These are phyloP conservation scores for Ehretia macrophylla DNA, from an alignment of 257 asterid genomes.

Conservation along the genomic window DNA sequence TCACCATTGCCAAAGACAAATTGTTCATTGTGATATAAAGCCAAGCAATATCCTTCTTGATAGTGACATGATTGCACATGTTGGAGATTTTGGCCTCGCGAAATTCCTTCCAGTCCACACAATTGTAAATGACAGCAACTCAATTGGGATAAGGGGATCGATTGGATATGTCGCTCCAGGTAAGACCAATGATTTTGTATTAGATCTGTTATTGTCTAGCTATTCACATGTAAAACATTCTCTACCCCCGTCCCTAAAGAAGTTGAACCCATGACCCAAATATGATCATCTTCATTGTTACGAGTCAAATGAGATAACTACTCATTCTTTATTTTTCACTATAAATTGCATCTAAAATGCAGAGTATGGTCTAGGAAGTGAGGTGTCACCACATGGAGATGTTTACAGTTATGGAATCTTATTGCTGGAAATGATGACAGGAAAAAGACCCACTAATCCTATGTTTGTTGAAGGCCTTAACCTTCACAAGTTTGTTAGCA, in stretches of 20 bases:
- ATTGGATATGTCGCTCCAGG: conserved; percentile 25
- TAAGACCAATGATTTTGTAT: neutral
- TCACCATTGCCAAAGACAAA: neutral
- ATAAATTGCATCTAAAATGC: neutral
- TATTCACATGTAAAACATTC: no score
- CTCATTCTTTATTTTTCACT: no score
- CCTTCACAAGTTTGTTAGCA: neutral
- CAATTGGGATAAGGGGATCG: conserved; percentile 13
- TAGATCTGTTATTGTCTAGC: no score
- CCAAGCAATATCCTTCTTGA: conserved; percentile 17
- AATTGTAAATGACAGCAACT: neutral
- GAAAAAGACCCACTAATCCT: conserved; percentile 14
- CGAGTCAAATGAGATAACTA: no score
- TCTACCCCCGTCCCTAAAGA: no score
- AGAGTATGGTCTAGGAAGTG: conserved; percentile 15
- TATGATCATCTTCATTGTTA: no score
- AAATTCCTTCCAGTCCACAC: conserved; percentile 6
- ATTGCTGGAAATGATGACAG: conserved; percentile 15
- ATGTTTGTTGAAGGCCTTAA: neutral
- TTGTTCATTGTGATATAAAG: conserved; percentile 21
- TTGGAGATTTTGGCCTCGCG: conserved; percentile 20
- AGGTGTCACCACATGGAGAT: conserved; percentile 11
- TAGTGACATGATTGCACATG: conserved; percentile 9
- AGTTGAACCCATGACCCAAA: no score
- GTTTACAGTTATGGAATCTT: conserved; percentile 14